Conservation (phyloP, 2,329 filamentous ascomycete genomes). For the Aspergillus sp. region DNA sequence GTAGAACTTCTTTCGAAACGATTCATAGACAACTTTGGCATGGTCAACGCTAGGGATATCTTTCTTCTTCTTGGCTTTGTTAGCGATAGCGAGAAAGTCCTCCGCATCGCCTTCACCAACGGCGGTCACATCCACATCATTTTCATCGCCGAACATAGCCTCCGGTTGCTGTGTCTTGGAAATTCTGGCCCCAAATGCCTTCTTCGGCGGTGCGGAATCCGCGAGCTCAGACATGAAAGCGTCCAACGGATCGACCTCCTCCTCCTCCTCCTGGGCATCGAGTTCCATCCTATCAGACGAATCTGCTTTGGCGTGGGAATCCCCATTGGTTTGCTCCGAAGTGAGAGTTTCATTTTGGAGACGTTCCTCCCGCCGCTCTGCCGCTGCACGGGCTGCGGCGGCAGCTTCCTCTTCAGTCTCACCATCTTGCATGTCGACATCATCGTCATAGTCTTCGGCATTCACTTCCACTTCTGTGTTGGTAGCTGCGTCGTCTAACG, state of each 20-base stretch:
- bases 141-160: constrained; percentile 83
- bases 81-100: constrained; percentile 66
- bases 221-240: constrained; percentile 87
- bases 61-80: constrained; percentile 83
- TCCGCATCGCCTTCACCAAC: constrained; percentile 66
- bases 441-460: constrained; percentile 73
- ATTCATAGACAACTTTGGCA: constrained; percentile 79
- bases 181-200: constrained; percentile 39
- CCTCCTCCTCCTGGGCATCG: constrained; percentile 44
- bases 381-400: constrained; percentile 81
- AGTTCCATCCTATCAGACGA: constrained; percentile 45
- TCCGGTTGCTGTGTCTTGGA: constrained; percentile 71
- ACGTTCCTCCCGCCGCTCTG: constrained; percentile 78
- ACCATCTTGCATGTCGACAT: constrained; percentile 75
- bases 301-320: constrained; percentile 52
- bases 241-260: constrained; percentile 88
- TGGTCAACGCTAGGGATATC: constrained; percentile 90
- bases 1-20: constrained; percentile 94
- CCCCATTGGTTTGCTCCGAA: constrained; percentile 51
- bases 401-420: constrained; percentile 86
- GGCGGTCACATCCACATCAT: constrained; percentile 70
- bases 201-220: constrained; percentile 54
- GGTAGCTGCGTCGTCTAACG: constrained; percentile 64
- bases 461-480: constrained; percentile 55
- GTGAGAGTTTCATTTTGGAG: constrained; percentile 51